phyloP scores from a whole-genome alignment of 768 basidiomycete species.

The Rubroboletus pulcherrimus region DNA sequence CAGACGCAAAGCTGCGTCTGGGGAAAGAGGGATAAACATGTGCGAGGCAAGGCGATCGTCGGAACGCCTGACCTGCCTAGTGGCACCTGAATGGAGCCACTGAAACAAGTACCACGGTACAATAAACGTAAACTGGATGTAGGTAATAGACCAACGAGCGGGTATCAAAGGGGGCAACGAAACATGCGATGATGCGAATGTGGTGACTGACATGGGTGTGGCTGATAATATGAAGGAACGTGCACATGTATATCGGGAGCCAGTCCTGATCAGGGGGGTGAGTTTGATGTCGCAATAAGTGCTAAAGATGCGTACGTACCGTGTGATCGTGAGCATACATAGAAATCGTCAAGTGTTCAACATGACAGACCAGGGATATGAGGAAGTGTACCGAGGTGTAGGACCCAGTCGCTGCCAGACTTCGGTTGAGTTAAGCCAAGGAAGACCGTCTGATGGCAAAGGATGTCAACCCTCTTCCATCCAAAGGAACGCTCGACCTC shows the following conservation, averaged over 20 bases:
- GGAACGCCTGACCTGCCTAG: conserved; percentile 1
- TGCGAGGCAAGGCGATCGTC: not conserved
- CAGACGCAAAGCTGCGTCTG: conserved; percentile 1
- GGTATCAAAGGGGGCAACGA: conserved; percentile 8
- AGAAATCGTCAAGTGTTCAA: conserved; percentile 2
- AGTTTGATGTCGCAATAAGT: not conserved
- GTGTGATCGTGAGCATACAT: conserved; percentile 11
- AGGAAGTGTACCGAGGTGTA: conserved; percentile 27
- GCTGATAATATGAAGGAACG: conserved; percentile 17
- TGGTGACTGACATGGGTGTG: conserved; percentile 10
- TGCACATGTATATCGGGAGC: conserved; percentile 14
- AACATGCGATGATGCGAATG: conserved; percentile 16
- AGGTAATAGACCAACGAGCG: conserved; percentile 3
- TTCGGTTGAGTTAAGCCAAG: conserved; percentile 43
- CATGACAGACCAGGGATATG: conserved; percentile 6
- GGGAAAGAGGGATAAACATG: not conserved
- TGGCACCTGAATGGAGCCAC: conserved; percentile 7
- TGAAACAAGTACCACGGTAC: conserved; percentile 1
- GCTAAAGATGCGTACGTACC: conserved; percentile 13
- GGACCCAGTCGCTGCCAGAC: conserved; percentile 34
- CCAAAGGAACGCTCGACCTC: conserved; percentile 44
- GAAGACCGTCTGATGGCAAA: conserved; percentile 52
- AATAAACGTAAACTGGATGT: conserved; percentile 10
- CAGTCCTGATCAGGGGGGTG: conserved; percentile 18
- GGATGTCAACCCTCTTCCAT: conserved; percentile 53